phyloP scores from a whole-genome alignment of 108 stramenopile genomes.

The Aureococcus anophagefferens region DNA sequence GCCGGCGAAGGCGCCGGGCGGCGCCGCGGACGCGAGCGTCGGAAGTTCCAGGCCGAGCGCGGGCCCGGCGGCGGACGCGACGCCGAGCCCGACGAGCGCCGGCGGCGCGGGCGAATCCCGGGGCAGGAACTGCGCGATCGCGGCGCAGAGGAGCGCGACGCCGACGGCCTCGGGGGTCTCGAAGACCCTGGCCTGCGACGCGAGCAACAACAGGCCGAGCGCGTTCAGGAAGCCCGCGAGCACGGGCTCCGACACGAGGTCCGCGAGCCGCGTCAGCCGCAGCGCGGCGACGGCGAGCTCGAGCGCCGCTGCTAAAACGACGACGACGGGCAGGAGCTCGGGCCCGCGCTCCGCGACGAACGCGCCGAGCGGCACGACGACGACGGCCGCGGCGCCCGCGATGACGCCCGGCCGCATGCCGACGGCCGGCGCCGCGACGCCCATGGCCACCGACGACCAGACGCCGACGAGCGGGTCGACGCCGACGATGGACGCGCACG shows the following conservation, averaged over 20 bases:
- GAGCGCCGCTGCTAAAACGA: constrained; percentile 8
- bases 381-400: constrained; percentile 32
- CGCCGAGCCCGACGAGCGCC: constrained; percentile 31
- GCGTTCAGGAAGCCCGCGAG: constrained; percentile 40
- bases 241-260: constrained; percentile 33
- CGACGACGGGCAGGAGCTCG: constrained; percentile 25
- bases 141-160: constrained; percentile 24
- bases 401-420: constrained; percentile 30
- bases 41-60: constrained; percentile 23
- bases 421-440: constrained; percentile 21
- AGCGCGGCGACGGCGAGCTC: constrained; percentile 22
- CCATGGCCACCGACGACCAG: constrained; percentile 37
- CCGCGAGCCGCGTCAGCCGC: constrained; percentile 25
- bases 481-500: constrained; percentile 29
- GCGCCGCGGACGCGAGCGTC: constrained; percentile 18
- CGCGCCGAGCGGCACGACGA: constrained; percentile 26
- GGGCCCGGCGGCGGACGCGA: constrained; percentile 22
- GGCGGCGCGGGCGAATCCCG: constrained; percentile 22
- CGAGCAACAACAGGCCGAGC: constrained; percentile 24
- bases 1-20: constrained; percentile 28
- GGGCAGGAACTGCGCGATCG: constrained; percentile 26
- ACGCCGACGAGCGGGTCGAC: constrained; percentile 33
- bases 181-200: constrained; percentile 23
- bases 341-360: constrained; percentile 22
- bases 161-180: constrained; percentile 13